Base-by-base conservation (phyloP, 805 yeast species). In the Nakazawaea ernobii region DNA sequence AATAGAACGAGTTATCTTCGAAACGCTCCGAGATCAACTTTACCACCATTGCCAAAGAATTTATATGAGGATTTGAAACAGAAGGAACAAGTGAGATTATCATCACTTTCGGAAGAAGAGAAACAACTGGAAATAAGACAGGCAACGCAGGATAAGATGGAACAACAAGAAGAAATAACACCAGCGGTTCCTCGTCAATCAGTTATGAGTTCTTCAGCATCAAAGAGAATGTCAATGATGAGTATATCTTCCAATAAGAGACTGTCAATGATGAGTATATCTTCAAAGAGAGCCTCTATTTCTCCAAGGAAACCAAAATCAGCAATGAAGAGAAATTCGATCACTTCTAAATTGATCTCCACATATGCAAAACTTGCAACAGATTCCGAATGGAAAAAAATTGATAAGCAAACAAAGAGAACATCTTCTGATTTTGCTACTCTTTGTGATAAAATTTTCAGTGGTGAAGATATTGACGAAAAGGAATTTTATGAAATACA, bases 351-450 rank as follows among this genome's bases (percentile, higher is more conserved):
- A 57, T 62, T 85, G 52, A 73, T 85, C 50, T 76, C 89, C 1
- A 80, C 89, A 0, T 85, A 85, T 62, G 88, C 92, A 32, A 83
- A 80, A 59, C 66, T 85, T 51, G 74, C 87, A 3, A 73, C 73
- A 40, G 84, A 80, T 49, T 71, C 75, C 37, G 85, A 80, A 51
- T 79, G 87, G 80, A 85, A 80, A 55, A 77, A 77, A 55, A 76
- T 84, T 63, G 86, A 83, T 56, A 80, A 77, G 56, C 87, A 81
- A 60, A 82, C 89, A 6, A 83, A 78, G 63, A 73, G 94, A 63
- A 83, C 91, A 1, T 80, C 87, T 33, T 81, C 87, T 13, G 86
- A 85, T 52, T 85, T 85, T 69, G 94, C 90, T 10, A 76, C 85
- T 2, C 68, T 85, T 38, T 83, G 89, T 69, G 92, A 85, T 65